Percentiles rank a stretch among this genome's conserved stretches.
Evolutionary conservation across 2,329 filamentous ascomycete genomes (phyloP).

Genomic region (Fusarium denticulatum): DNA sequence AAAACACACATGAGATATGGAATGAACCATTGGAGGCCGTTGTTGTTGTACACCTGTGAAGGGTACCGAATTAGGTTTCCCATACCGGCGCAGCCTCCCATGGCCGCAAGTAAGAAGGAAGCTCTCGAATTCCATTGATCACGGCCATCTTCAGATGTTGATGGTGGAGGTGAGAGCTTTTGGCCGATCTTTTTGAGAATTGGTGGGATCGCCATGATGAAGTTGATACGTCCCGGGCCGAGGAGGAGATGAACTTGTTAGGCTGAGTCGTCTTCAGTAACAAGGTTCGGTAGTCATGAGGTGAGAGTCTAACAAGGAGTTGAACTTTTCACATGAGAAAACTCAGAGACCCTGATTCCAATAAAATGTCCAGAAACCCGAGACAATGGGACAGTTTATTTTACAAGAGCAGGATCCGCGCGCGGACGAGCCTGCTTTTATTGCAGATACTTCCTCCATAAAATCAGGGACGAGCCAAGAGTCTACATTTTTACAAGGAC

Average conservation of each 20-base stretch:
- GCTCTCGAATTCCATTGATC: slow-evolving; percentile 66
- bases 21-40: slow-evolving; percentile 69
- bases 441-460: slow-evolving; percentile 1
- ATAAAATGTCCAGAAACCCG: background rate
- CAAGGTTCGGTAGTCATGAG: background rate
- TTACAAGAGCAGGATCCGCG: background rate
- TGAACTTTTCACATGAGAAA: background rate
- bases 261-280: background rate
- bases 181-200: slow-evolving; percentile 46
- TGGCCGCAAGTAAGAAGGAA: slow-evolving; percentile 65
- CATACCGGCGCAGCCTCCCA: slow-evolving; percentile 68
- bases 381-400: background rate
- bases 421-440: slow-evolving; percentile 27
- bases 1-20: slow-evolving; percentile 66
- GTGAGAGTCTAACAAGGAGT: background rate
- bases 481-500: background rate
- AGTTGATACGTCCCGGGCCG: background rate
- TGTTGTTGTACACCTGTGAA: slow-evolving; percentile 68
- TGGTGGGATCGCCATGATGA: slow-evolving; percentile 29
- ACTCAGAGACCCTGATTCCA: background rate
- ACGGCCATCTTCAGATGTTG: slow-evolving; percentile 52
- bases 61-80: slow-evolving; percentile 68
- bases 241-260: background rate
- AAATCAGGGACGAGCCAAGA: slow-evolving; percentile 13
- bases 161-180: slow-evolving; percentile 50